Percentiles rank a stretch among this genome's conserved stretches.
phyloP scores from a whole-genome alignment of 352 stramenopile species.

The Globisporangium iwayamae region DNA sequence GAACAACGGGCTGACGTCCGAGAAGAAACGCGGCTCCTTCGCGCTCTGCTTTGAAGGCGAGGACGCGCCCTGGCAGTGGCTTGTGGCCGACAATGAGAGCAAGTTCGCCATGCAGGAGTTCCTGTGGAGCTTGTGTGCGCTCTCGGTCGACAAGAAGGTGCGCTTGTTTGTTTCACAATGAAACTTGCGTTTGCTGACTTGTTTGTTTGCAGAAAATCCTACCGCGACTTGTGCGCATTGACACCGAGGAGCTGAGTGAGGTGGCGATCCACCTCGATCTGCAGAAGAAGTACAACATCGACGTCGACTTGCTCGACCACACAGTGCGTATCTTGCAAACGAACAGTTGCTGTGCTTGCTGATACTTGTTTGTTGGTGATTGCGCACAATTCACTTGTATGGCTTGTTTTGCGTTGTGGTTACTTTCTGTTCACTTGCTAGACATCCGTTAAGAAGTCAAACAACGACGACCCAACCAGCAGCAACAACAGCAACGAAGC shows the following conservation, averaged over 20 bases:
- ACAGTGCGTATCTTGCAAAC: conserved; percentile 23
- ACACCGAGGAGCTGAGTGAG: conserved; percentile 58
- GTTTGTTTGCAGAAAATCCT: conserved; percentile 27
- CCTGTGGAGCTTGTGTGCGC: conserved; percentile 62
- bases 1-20: conserved; percentile 44
- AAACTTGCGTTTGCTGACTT: not conserved
- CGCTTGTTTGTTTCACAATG: not conserved
- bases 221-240: conserved; percentile 50
- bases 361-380: not conserved
- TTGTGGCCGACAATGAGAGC: conserved; percentile 50
- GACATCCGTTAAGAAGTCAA: conserved; percentile 38
- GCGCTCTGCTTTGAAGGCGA: conserved; percentile 50
- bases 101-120: conserved; percentile 68
- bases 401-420: not conserved
- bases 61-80: conserved; percentile 43
- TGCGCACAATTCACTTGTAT: not conserved
- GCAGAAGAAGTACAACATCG: conserved; percentile 59
- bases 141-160: conserved; percentile 52
- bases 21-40: conserved; percentile 55
- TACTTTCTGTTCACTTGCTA: conserved; percentile 6
- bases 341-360: too few species aligned
- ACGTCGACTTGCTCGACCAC: conserved; percentile 54
- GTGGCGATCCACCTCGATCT: conserved; percentile 45
- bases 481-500: conserved; percentile 9
- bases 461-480: conserved; percentile 13